phyloP scores from a whole-genome alignment of 1,284 basidiomycete species.

The Xerocomus nothofagi region DNA sequence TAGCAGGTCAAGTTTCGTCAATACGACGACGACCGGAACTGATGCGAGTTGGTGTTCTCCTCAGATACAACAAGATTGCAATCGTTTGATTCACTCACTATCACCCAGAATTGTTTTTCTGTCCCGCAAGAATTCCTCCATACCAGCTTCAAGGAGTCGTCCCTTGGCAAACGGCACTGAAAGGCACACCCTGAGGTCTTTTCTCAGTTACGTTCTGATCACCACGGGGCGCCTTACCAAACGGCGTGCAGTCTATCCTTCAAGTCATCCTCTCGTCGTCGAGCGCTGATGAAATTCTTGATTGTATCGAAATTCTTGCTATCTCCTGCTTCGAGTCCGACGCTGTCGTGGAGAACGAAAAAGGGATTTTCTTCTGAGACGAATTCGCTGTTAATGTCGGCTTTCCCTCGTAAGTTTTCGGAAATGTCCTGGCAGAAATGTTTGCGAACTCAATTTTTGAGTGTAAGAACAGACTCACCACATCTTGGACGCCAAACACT shows the following conservation, averaged over 20 bases:
- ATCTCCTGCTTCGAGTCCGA: background rate
- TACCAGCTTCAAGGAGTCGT: background rate
- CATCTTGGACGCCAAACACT: background rate
- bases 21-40: background rate
- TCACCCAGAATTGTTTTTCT: background rate
- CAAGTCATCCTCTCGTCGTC: background rate
- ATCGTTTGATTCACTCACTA: background rate
- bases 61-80: background rate
- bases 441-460: background rate
- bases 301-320: background rate
- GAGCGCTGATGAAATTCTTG: background rate
- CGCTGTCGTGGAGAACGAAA: background rate
- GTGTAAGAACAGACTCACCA: background rate
- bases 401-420: background rate
- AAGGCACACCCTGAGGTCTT: background rate
- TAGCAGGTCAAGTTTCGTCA: conserved; percentile 1
- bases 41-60: background rate
- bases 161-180: background rate
- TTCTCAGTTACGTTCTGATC: background rate
- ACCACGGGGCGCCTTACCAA: background rate
- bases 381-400: background rate
- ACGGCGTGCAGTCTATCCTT: background rate
- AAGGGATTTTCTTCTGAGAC: background rate
- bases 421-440: background rate
- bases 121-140: conserved; percentile 1